phyloP scores from a whole-genome alignment of 371 early-diverging fungal genomes.

The Rhizomucor miehei region DNA sequence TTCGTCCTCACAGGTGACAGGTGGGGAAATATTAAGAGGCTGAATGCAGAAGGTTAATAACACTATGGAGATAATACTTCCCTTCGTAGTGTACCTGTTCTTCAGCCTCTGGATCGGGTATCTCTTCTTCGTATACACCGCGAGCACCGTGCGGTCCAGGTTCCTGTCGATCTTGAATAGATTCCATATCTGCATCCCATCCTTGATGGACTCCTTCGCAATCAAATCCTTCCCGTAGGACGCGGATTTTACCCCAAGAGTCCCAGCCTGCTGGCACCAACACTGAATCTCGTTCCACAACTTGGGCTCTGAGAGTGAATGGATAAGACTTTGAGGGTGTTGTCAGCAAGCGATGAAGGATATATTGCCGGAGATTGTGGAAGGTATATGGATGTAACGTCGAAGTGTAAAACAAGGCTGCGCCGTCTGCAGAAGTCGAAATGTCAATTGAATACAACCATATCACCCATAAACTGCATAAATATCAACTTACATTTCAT shows the following conservation, averaged over 20 bases:
- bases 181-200: slow-evolving; percentile 57
- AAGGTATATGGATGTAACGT: slow-evolving; percentile 76
- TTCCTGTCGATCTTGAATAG: slow-evolving; percentile 33
- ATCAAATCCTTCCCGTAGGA: slow-evolving; percentile 80
- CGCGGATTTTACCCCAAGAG: slow-evolving; percentile 83
- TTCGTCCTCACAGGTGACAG: slow-evolving; percentile 78
- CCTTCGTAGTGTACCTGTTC: slow-evolving; percentile 25
- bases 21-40: slow-evolving; percentile 40
- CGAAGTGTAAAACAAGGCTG: slow-evolving; percentile 87
- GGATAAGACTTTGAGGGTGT: slow-evolving; percentile 43
- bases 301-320: slow-evolving; percentile 72
- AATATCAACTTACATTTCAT: slow-evolving; percentile 75
- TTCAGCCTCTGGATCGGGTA: slow-evolving; percentile 37
- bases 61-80: too few species aligned
- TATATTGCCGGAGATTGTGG: slow-evolving; percentile 73
- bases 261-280: slow-evolving; percentile 96
- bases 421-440: slow-evolving; percentile 68
- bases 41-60: slow-evolving; percentile 2
- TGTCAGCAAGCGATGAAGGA: slow-evolving; percentile 73
- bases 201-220: slow-evolving; percentile 59
- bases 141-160: slow-evolving; percentile 38
- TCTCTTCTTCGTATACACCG: slow-evolving; percentile 43
- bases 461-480: neutral
- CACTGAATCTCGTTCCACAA: slow-evolving; percentile 86
- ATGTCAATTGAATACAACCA: neutral